Conservation (phyloP, 2,329 filamentous ascomycete genomes). For the Microdochium paspali region DNA sequence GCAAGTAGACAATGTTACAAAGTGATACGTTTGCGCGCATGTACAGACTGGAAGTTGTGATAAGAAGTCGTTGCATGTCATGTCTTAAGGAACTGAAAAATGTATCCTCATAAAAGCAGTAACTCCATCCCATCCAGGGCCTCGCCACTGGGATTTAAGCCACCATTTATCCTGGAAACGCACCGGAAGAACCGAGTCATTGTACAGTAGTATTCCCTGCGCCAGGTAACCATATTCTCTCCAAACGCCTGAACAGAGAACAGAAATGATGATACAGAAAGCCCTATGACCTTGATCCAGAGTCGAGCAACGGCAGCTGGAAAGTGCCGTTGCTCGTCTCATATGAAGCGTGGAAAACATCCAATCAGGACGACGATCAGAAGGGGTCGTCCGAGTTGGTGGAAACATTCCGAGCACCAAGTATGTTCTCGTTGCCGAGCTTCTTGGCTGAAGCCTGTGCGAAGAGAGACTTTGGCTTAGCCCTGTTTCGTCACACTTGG, state of each 20-base stretch:
- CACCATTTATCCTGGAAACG: background rate
- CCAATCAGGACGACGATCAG: constrained; percentile 1
- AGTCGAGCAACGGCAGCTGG: too few relatives aligned
- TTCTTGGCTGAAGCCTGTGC: constrained; percentile 57
- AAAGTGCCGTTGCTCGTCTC: background rate
- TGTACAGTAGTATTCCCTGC: background rate
- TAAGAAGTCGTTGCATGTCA: constrained; percentile 14
- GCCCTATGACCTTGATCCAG: too few relatives aligned
- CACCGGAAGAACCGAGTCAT: background rate
- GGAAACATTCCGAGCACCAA: constrained; percentile 21
- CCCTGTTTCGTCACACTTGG: too few relatives aligned
- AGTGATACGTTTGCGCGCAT: too few relatives aligned
- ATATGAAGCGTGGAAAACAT: background rate
- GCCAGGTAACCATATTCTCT: too few relatives aligned
- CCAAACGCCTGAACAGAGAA: too few relatives aligned
- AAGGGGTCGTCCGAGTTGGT: constrained; percentile 1
- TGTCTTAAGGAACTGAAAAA: constrained; percentile 5
- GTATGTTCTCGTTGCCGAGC: constrained; percentile 35
- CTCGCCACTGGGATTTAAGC: too few relatives aligned
- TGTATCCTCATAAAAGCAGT: too few relatives aligned
- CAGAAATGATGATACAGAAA: too few relatives aligned
- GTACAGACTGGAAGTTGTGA: background rate
- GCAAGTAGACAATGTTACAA: too few relatives aligned
- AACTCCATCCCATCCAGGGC: too few relatives aligned
- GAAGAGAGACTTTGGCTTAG: constrained; percentile 60